Conservation (phyloP, 2,329 filamentous ascomycete species). For the Paecilomyces sp. region DNA sequence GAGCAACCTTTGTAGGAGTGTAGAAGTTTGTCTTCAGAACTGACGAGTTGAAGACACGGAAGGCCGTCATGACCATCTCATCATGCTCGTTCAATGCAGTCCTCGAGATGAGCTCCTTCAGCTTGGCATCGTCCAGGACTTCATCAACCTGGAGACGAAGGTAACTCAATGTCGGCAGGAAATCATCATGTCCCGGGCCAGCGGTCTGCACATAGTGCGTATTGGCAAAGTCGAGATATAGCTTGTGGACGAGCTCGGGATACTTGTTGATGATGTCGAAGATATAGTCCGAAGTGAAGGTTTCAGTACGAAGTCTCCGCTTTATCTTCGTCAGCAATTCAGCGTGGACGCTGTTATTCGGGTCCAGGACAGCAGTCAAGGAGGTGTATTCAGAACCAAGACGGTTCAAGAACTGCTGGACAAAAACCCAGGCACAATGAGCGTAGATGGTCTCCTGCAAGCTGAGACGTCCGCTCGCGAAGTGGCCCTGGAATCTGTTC, state of each 20-base stretch:
- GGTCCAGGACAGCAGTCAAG: conserved; percentile 70
- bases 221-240: conserved; percentile 88
- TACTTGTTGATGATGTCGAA: conserved; percentile 92
- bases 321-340: conserved; percentile 91
- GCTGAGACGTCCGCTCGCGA: conserved; percentile 77
- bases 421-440: conserved; percentile 95
- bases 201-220: conserved; percentile 69
- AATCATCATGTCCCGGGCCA: conserved; percentile 55
- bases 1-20: conserved; percentile 94
- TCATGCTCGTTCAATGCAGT: conserved; percentile 91
- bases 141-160: conserved; percentile 60
- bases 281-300: conserved; percentile 97
- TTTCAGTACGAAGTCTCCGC: conserved; percentile 88
- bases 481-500: conserved; percentile 89
- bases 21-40: conserved; percentile 97
- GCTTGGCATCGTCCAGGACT: conserved; percentile 65
- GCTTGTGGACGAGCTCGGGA: conserved; percentile 73
- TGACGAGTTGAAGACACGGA: conserved; percentile 88
- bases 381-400: conserved; percentile 88
- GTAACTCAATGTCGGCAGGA: conserved; percentile 63
- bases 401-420: conserved; percentile 96
- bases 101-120: conserved; percentile 70
- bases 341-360: conserved; percentile 74
- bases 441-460: conserved; percentile 96
- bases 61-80: conserved; percentile 95